Evolutionary conservation across 2,329 filamentous ascomycete genomes (phyloP), one percentile per base, ranked within the genome.

Genomic region (Talaromyces funiculosus): DNA sequence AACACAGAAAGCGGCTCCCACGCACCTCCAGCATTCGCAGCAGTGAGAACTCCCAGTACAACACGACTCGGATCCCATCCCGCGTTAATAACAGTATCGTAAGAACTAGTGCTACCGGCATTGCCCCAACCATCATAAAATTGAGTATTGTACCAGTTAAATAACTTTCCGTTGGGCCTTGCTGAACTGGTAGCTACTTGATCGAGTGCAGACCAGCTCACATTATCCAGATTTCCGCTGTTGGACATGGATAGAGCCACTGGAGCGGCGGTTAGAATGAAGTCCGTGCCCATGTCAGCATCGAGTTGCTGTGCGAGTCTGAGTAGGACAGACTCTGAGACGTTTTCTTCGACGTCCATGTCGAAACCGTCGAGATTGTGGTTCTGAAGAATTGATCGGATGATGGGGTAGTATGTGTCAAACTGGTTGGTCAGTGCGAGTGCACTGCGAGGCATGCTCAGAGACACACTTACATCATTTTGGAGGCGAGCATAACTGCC

Each of bases 51-150:
- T 2, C 90, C 90, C 61, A 91, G 75, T 16, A 93, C 88, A 2
- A 94, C 78, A 69, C 86, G 87, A 22, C 82, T 74, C 0, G 87
- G 80, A 3, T 82, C 76, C 84, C 87, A 93, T 3, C 89, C 89
- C 22, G 45, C 20, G 3, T 43, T 20, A 8, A 85, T 65, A 56
- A 85, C 80, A 54, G 72, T 66, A 59, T 84, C 78, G 68, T 83
- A 86, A 29, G 69, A 78, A 49, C 68, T 72, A 62, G 81, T 76
- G 65, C 76, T 77, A 37, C 74, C 74, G 3, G 83, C 82, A 62
- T 85, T 83, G 20, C 88, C 89, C 84, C 89, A 94, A 1, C 89
- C 89, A 68, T 86, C 90, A 77, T 94, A 94, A 73, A 92, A 92
- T 70, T 93, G 90, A 2, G 86, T 82, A 69, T 92, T 93, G 72